Conservation (phyloP, 495 filamentous ascomycete genomes). For the Xylaria cubensis region DNA sequence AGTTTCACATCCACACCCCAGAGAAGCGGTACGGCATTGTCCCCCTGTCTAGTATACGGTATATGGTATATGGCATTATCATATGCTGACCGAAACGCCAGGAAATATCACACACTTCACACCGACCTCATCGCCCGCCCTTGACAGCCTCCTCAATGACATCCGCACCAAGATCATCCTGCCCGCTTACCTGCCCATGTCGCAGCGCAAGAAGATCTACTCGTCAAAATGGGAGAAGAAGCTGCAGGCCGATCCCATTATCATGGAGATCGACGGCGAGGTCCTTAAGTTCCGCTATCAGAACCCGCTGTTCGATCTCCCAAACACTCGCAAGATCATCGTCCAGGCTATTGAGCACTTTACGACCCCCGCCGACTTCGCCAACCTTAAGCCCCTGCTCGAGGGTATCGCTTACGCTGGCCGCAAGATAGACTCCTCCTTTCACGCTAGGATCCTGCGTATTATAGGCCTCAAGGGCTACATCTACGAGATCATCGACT, state of each 20-base stretch:
- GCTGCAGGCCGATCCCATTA: conserved; percentile 65
- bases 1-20: conserved; percentile 36
- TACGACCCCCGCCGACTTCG: conserved; percentile 62
- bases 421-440: conserved; percentile 37
- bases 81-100: conserved; percentile 9
- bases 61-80: not conserved
- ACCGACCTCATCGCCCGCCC: conserved; percentile 41
- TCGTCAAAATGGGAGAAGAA: conserved; percentile 54
- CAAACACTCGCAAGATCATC: conserved; percentile 46
- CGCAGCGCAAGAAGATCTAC: conserved; percentile 64
- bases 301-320: conserved; percentile 43
- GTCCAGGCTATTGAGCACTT: conserved; percentile 55
- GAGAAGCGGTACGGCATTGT: conserved; percentile 31
- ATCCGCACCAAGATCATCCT: conserved; percentile 71
- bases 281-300: conserved; percentile 60
- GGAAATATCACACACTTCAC: conserved; percentile 41
- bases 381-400: conserved; percentile 64
- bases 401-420: conserved; percentile 59
- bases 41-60: not conserved
- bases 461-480: conserved; percentile 46
- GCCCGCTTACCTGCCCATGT: conserved; percentile 61
- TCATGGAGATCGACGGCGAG: conserved; percentile 65
- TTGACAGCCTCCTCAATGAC: conserved; percentile 51
- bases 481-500: conserved; percentile 59
- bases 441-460: conserved; percentile 52